These are phyloP conservation scores for Cucurbita moschata DNA, from an alignment of 306 rosid species.

Conservation along the genomic window DNA sequence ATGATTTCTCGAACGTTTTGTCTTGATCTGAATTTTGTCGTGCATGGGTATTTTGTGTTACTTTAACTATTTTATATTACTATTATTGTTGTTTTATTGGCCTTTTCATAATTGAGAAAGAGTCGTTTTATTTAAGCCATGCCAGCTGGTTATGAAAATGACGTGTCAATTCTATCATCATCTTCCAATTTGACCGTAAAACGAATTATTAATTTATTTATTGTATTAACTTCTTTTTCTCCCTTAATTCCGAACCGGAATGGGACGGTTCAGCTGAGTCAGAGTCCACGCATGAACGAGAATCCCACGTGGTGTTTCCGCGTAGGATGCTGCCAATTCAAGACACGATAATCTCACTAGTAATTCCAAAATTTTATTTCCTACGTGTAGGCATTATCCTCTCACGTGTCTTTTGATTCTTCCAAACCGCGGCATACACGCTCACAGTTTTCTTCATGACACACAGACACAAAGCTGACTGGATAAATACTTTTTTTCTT, in stretches of 20 bases:
- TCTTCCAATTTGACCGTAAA: background rate
- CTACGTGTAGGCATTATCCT: conserved; percentile 3
- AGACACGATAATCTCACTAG: background rate
- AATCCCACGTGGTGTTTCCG: background rate
- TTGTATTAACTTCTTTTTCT: too few species aligned
- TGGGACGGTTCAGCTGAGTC: background rate
- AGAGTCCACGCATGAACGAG: background rate
- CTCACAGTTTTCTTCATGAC: background rate
- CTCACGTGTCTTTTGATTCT: background rate
- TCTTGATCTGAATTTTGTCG: background rate
- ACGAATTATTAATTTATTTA: too few species aligned
- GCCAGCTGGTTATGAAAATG: background rate
- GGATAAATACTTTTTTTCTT: background rate
- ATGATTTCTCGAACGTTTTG: background rate
- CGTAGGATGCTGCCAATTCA: background rate
- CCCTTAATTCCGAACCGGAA: too few species aligned
- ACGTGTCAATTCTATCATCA: background rate
- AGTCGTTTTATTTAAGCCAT: background rate
- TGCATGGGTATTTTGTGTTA: background rate
- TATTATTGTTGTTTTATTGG: background rate
- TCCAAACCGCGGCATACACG: background rate
- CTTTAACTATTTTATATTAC: background rate
- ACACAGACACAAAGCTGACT: too few species aligned
- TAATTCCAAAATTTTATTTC: background rate
- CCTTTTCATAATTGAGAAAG: background rate